phyloP scores from a whole-genome alignment of 2,329 filamentous ascomycete species.

The Karstenula rhodostoma region DNA sequence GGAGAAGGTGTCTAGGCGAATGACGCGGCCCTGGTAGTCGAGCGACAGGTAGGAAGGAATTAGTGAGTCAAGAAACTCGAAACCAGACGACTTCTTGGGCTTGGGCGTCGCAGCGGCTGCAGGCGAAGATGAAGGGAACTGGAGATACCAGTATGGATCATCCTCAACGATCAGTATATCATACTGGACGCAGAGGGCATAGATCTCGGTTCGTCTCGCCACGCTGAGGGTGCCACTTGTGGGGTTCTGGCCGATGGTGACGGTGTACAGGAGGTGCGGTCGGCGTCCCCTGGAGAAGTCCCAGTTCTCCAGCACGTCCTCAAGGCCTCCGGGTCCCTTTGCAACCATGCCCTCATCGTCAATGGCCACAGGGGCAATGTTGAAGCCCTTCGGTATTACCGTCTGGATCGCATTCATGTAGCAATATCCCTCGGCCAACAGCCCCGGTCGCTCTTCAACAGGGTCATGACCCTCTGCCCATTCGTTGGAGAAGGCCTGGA shows the following conservation, averaged over 20 bases:
- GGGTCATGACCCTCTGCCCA: conserved; percentile 76
- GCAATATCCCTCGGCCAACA: conserved; percentile 81
- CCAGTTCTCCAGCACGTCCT: conserved; percentile 84
- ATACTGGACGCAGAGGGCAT: conserved; percentile 80
- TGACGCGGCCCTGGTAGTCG: conserved; percentile 84
- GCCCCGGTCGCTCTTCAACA: conserved; percentile 73
- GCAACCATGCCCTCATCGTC: conserved; percentile 83
- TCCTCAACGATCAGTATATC: conserved; percentile 94
- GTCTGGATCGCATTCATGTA: conserved; percentile 81
- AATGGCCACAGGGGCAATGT: conserved; percentile 76
- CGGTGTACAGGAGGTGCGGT: conserved; percentile 87
- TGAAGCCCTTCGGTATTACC: conserved; percentile 72
- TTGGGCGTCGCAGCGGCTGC: conserved; percentile 33
- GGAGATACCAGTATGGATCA: conserved; percentile 95
- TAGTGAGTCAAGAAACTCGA: conserved; percentile 81
- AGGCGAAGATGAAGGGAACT: conserved; percentile 76
- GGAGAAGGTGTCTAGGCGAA: conserved; percentile 91
- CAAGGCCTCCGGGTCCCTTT: conserved; percentile 74
- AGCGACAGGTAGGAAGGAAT: conserved; percentile 82
- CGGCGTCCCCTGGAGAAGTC: conserved; percentile 75
- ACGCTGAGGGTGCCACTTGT: conserved; percentile 79
- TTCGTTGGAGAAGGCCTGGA: conserved; percentile 78
- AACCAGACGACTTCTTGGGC: conserved; percentile 68
- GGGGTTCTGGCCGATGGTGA: conserved; percentile 92
- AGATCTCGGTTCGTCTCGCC: conserved; percentile 78